Percentiles rank a stretch among this genome's conserved stretches.
These are phyloP conservation scores for Fraxinus platypoda DNA, from an alignment of 305 asterid genomes.

Conservation along the genomic window DNA sequence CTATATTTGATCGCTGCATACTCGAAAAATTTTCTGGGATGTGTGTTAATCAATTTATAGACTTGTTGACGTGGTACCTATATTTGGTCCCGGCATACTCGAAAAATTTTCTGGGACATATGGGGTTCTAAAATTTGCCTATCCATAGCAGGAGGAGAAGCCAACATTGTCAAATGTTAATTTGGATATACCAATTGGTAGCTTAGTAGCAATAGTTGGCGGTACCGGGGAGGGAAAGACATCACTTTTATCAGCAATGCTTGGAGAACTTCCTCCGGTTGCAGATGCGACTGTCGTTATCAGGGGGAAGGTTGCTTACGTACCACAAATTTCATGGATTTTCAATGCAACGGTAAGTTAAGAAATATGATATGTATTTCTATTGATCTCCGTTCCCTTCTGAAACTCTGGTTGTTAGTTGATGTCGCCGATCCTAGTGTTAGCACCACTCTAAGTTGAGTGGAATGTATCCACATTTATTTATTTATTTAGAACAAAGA, in stretches of 20 bases:
- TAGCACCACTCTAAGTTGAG: neutral
- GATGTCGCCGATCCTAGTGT: neutral
- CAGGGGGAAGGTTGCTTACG: slow-evolving; percentile 88
- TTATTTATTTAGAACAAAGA: neutral
- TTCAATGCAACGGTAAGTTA: slow-evolving; percentile 90
- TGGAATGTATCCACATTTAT: slow-evolving; percentile 8
- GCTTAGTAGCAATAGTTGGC: slow-evolving; percentile 87
- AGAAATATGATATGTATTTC: slow-evolving; percentile 13
- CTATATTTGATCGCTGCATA: neutral
- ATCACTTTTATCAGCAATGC: slow-evolving; percentile 87
- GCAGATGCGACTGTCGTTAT: slow-evolving; percentile 59
- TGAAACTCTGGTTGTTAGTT: neutral
- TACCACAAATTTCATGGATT: slow-evolving; percentile 96
- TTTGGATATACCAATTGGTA: slow-evolving; percentile 80
- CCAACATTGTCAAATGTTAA: slow-evolving; percentile 72
- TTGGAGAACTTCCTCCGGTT: slow-evolving; percentile 83
- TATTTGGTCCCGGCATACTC: slow-evolving; percentile 7
- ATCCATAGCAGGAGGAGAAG: slow-evolving; percentile 56
- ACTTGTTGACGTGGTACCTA: neutral
- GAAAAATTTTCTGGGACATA: neutral
- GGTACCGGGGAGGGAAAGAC: slow-evolving; percentile 98
- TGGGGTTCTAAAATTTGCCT: slow-evolving; percentile 14
- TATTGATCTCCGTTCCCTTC: neutral
- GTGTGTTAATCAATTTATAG: neutral
- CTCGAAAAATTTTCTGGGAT: neutral